These are phyloP conservation scores for Parathielavia hyrcaniae DNA, from an alignment of 495 filamentous ascomycete genomes.

Conservation along the genomic window DNA sequence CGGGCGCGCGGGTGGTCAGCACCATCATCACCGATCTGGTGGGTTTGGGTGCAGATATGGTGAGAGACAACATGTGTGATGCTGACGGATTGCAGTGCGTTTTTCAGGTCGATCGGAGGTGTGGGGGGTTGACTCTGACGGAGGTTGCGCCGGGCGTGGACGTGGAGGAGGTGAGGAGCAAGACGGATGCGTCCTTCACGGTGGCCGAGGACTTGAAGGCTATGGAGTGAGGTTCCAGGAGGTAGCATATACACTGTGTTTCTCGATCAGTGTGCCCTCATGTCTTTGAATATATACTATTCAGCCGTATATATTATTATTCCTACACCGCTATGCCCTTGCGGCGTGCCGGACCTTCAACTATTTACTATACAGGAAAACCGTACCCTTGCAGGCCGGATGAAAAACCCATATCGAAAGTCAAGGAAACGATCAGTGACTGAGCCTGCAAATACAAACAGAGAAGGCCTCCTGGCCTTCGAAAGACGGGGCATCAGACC, in stretches of 20 bases:
- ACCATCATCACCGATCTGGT: constrained; percentile 56
- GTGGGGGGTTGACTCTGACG: constrained; percentile 47
- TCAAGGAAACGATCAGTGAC: too few species aligned
- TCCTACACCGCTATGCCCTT: too few species aligned
- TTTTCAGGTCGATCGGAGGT: constrained; percentile 51
- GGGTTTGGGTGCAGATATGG: constrained; percentile 18
- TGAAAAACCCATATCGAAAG: too few species aligned
- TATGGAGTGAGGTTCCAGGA: constrained; percentile 36
- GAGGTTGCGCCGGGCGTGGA: constrained; percentile 51
- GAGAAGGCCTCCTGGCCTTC: too few species aligned
- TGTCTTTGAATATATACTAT: background rate
- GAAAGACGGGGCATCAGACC: too few species aligned
- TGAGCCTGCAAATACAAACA: too few species aligned
- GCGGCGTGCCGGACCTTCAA: too few species aligned
- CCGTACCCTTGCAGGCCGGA: too few species aligned
- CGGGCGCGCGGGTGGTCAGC: constrained; percentile 47
- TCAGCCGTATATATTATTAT: background rate
- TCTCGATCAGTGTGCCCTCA: constrained; percentile 13
- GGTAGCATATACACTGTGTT: constrained; percentile 16
- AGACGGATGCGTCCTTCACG: constrained; percentile 50
- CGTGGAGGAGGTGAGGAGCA: constrained; percentile 48
- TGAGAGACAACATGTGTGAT: background rate
- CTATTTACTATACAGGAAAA: too few species aligned
- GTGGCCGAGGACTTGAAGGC: constrained; percentile 44
- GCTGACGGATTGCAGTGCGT: constrained; percentile 39